Conservation (phyloP, 2,329 filamentous ascomycete species). For the Hypoxylon sp. region DNA sequence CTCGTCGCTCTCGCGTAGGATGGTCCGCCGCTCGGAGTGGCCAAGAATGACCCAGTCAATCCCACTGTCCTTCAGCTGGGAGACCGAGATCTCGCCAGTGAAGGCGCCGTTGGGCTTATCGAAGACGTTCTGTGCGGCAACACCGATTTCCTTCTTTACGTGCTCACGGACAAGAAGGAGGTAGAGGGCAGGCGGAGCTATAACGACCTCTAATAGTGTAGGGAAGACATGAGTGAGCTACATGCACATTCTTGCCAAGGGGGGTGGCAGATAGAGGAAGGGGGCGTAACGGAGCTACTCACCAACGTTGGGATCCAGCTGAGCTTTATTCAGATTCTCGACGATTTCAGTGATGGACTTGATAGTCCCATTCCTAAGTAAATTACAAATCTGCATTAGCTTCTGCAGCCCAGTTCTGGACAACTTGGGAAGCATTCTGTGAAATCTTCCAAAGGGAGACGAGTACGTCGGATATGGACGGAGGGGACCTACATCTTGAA, state of each 20-base stretch:
- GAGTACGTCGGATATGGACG: conserved; percentile 44
- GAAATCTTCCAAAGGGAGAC: conserved; percentile 41
- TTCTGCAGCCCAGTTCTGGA: conserved; percentile 8
- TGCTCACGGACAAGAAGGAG: conserved; percentile 86
- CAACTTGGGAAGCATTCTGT: conserved; percentile 1
- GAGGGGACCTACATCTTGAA: conserved; percentile 88
- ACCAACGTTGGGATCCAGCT: conserved; percentile 82
- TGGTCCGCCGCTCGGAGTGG: conserved; percentile 93
- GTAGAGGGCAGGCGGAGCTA: conserved; percentile 91
- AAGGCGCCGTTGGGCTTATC: conserved; percentile 97
- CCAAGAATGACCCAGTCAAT: conserved; percentile 93
- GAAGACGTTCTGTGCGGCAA: conserved; percentile 96
- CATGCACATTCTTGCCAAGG: conserved; percentile 1
- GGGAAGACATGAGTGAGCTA: conserved; percentile 30
- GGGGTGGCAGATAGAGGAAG: background rate
- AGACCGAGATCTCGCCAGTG: conserved; percentile 95
- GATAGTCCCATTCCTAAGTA: conserved; percentile 87
- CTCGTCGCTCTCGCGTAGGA: conserved; percentile 87
- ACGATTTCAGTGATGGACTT: conserved; percentile 93
- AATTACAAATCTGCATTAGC: conserved; percentile 35
- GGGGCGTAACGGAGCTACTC: conserved; percentile 53
- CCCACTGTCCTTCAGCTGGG: conserved; percentile 88
- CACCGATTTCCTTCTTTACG: conserved; percentile 80
- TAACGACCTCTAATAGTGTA: conserved; percentile 82
- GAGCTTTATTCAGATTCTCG: conserved; percentile 86